Base-by-base conservation (phyloP, 2,329 filamentous ascomycete genomes). In the Chaetoscypha palmicola region DNA sequence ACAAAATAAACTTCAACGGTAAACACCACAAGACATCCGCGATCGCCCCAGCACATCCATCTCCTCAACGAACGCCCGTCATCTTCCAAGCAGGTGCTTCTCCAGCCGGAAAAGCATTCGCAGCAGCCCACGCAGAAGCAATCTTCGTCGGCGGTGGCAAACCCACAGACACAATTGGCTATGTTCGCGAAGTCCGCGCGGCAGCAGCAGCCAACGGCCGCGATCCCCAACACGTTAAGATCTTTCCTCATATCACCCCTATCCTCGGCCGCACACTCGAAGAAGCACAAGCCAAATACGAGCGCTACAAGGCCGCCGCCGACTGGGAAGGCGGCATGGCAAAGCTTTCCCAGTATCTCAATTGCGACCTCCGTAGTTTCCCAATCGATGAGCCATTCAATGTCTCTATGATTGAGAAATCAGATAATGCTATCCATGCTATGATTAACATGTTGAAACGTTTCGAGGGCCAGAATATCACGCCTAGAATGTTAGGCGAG, bases 301-400 rank as follows among this genome's bases (percentile, higher is more conserved):
- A 68, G 0, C 77, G 83, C 4, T 80, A 76, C 49, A 67, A 71
- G n/a, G 68, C 72, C 42, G 74, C 82, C 52, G 81, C 77, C 0
- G 73, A 71, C 1, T 68, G 73, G 26, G 81, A 80, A 49, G 82
- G 82, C 2, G 81, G 80, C 0, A 58, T 85, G 45, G 78, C 81
- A 1, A 63, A 86, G 17, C 86, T 86, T 50, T 79, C 79, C 17
- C 81, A 81, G 1, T 86, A 81, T 79, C 85, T 82, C 0, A 82
- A 77, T 0, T 77, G 81, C 22, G 76, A 83, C 56, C 64, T 82
- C 24, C 66, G 68, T 4, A 62, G 69, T 30, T 82, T 80, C 51
- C 72, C 66, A 0, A 76, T 81, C 19, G 77, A 82, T 34, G 72
- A 82, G 54, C 79, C 81, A 55, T 60, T 82, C 35, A 64, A 68